phyloP scores from a whole-genome alignment of 495 filamentous ascomycete genomes.

The Penicillium daleae region DNA sequence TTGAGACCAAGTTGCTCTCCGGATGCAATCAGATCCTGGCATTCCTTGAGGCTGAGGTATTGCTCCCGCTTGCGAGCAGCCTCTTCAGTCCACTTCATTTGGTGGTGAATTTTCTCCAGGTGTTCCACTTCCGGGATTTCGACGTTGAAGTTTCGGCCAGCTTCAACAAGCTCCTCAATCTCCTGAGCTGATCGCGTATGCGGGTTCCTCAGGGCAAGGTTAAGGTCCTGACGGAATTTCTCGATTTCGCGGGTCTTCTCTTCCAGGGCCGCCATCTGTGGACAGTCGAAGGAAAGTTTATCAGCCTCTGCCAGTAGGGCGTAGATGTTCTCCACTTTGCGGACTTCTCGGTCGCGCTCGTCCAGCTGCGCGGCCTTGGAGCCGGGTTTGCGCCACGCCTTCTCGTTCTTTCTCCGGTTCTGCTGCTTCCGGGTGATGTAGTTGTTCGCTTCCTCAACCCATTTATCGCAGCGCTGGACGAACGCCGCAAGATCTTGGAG shows the following conservation, averaged over 20 bases:
- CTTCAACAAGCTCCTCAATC: slow-evolving; percentile 88
- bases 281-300: slow-evolving; percentile 89
- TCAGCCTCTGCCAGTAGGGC: slow-evolving; percentile 84
- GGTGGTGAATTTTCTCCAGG: slow-evolving; percentile 77
- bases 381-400: slow-evolving; percentile 80
- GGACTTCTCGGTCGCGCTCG: slow-evolving; percentile 85
- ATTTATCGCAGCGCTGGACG: slow-evolving; percentile 94
- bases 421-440: slow-evolving; percentile 98
- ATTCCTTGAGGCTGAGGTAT: slow-evolving; percentile 73
- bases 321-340: slow-evolving; percentile 87
- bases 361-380: slow-evolving; percentile 81
- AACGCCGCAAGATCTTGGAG: slow-evolving; percentile 81
- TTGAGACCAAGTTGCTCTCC: slow-evolving; percentile 76
- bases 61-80: slow-evolving; percentile 65
- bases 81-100: slow-evolving; percentile 87
- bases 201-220: slow-evolving; percentile 65
- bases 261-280: slow-evolving; percentile 83
- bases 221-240: slow-evolving; percentile 81
- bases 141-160: slow-evolving; percentile 86
- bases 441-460: slow-evolving; percentile 96
- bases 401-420: slow-evolving; percentile 96
- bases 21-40: slow-evolving; percentile 74
- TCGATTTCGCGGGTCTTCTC: slow-evolving; percentile 88
- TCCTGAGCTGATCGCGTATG: slow-evolving; percentile 64
- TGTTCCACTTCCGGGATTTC: slow-evolving; percentile 92